Evolutionary conservation across 371 early-diverging fungal genomes (phyloP).

Genomic region (Lichtheimia corymbifera): DNA sequence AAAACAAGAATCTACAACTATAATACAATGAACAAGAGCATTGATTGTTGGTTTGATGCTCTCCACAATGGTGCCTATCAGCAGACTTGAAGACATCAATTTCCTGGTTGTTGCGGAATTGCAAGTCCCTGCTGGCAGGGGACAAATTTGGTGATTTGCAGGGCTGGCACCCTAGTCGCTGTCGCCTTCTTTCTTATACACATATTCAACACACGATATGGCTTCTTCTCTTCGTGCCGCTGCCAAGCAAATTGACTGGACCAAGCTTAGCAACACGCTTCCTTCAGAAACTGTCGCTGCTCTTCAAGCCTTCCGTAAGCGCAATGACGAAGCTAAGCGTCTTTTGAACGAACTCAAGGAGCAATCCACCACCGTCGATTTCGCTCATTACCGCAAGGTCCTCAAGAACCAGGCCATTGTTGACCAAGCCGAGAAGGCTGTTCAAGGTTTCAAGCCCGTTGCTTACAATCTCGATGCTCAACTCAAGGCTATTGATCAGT

Average conservation of each 20-base stretch:
- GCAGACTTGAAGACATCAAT: too few relatives aligned
- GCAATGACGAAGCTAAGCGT: slow-evolving; percentile 90
- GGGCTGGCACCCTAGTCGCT: too few relatives aligned
- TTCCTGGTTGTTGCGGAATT: too few relatives aligned
- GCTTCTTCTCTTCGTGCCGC: slow-evolving; percentile 53
- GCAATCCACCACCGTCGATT: slow-evolving; percentile 83
- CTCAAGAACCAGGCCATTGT: slow-evolving; percentile 91
- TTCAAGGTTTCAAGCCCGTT: slow-evolving; percentile 80
- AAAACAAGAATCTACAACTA: too few relatives aligned
- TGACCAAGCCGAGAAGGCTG: slow-evolving; percentile 86
- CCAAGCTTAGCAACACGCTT: slow-evolving; percentile 80
- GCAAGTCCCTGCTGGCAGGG: too few relatives aligned
- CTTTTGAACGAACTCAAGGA: slow-evolving; percentile 80
- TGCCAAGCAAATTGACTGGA: slow-evolving; percentile 82
- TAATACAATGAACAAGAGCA: too few relatives aligned
- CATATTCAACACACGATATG: background rate
- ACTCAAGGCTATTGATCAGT: slow-evolving; percentile 82
- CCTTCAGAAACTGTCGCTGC: slow-evolving; percentile 88
- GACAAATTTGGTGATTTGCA: too few relatives aligned
- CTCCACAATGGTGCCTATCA: too few relatives aligned
- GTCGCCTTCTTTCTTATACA: background rate
- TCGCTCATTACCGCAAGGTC: slow-evolving; percentile 81
- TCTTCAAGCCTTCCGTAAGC: slow-evolving; percentile 91
- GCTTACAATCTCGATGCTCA: slow-evolving; percentile 85
- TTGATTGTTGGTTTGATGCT: too few relatives aligned